Percentiles rank a stretch among this genome's conserved stretches.
Evolutionary conservation across 2,329 filamentous ascomycete species (phyloP).

Genomic region (Aschersonia sp.): DNA sequence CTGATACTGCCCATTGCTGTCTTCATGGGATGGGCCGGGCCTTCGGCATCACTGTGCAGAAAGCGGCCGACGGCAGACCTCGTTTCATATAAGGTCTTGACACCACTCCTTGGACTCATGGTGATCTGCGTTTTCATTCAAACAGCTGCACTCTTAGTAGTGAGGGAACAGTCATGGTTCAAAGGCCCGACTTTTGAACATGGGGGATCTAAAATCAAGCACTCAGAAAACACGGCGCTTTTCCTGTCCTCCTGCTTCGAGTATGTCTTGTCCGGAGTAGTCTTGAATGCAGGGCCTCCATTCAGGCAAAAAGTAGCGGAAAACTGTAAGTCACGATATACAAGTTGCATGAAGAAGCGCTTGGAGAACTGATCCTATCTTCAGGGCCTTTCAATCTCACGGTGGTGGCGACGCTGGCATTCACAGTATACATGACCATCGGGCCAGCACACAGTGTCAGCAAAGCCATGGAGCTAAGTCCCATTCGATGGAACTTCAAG

Average conservation of each 20-base stretch:
- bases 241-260: conserved; percentile 90
- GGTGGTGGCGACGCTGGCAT: conserved; percentile 49
- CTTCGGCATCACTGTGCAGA: conserved; percentile 59
- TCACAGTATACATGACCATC: conserved; percentile 71
- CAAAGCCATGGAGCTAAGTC: conserved; percentile 73
- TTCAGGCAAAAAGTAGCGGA: conserved; percentile 69
- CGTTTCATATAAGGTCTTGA: conserved; percentile 83
- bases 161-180: conserved; percentile 75
- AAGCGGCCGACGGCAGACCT: conserved; percentile 88
- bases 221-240: conserved; percentile 84
- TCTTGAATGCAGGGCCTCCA: conserved; percentile 81
- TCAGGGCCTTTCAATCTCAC: conserved; percentile 73
- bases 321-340: conserved; percentile 48
- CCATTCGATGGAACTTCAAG: conserved; percentile 59
- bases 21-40: conserved; percentile 96
- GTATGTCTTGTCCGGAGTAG: conserved; percentile 80
- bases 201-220: conserved; percentile 72
- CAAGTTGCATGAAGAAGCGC: not conserved
- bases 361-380: not conserved
- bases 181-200: conserved; percentile 63
- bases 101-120: conserved; percentile 82
- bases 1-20: conserved; percentile 93
- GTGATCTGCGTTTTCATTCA: conserved; percentile 66
- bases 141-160: conserved; percentile 55
- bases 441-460: conserved; percentile 55